phyloP scores from a whole-genome alignment of 768 basidiomycete species.

The Dentipellis fragilis region DNA sequence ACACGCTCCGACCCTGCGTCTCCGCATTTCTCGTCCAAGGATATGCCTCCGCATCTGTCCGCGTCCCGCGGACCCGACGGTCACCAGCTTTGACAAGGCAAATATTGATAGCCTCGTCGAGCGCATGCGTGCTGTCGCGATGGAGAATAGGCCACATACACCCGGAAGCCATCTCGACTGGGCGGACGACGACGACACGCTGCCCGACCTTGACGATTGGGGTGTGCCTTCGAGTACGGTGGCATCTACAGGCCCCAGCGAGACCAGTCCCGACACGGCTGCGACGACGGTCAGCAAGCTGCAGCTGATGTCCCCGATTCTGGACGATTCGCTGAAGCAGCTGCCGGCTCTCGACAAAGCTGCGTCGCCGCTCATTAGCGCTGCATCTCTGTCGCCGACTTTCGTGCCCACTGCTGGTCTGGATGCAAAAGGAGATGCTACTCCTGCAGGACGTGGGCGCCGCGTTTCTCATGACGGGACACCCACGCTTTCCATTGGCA shows the following conservation, averaged over 20 bases:
- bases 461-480: not conserved
- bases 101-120: slow-evolving; percentile 74
- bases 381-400: slow-evolving; percentile 1
- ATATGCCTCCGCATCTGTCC: slow-evolving; percentile 49
- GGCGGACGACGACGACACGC: slow-evolving; percentile 76
- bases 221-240: slow-evolving; percentile 42
- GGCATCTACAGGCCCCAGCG: slow-evolving; percentile 4
- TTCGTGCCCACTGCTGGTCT: not conserved
- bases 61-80: slow-evolving; percentile 21
- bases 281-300: slow-evolving; percentile 26
- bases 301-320: slow-evolving; percentile 14
- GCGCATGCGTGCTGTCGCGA: slow-evolving; percentile 62
- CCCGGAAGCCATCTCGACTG: slow-evolving; percentile 81
- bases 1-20: slow-evolving; percentile 9
- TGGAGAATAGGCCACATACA: slow-evolving; percentile 57
- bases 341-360: slow-evolving; percentile 11
- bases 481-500: not conserved
- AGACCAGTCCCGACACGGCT: not conserved
- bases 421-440: not conserved
- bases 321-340: slow-evolving; percentile 14
- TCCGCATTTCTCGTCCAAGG: slow-evolving; percentile 30
- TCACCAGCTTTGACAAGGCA: slow-evolving; percentile 35
- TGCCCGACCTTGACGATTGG: slow-evolving; percentile 85
- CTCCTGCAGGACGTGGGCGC: not conserved
- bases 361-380: slow-evolving; percentile 2